Conservation (phyloP, 805 yeast species). For the Metschnikowia picachoensis region DNA sequence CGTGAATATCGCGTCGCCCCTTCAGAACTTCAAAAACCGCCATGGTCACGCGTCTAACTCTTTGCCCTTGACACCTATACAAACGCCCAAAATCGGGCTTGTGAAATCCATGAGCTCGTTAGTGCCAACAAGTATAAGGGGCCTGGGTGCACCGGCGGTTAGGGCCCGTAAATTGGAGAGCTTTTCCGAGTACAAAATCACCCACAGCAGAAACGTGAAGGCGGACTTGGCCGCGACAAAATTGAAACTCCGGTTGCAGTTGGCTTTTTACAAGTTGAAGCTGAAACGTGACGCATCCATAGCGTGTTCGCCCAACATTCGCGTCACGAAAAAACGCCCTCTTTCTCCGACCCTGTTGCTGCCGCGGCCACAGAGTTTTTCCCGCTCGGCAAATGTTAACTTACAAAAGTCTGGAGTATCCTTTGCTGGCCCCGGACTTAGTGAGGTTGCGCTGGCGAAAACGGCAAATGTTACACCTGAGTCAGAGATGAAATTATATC, state of each 20-base stretch:
- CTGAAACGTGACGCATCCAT: conserved; percentile 13
- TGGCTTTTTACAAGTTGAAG: conserved; percentile 40
- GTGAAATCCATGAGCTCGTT: conserved; percentile 16
- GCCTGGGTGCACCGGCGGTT: neutral
- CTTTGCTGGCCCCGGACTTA: conserved; percentile 11
- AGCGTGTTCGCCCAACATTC: conserved; percentile 15
- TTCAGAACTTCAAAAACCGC: conserved; percentile 8
- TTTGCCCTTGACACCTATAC: conserved; percentile 18
- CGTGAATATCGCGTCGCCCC: conserved; percentile 24
- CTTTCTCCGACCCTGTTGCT: conserved; percentile 2
- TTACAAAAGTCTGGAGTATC: conserved; percentile 9
- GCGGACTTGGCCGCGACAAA: conserved; percentile 43
- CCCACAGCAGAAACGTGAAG: conserved; percentile 23
- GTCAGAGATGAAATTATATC: conserved; percentile 30
- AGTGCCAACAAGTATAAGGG: conserved; percentile 6
- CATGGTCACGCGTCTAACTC: conserved; percentile 1
- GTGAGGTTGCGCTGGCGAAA: conserved; percentile 20
- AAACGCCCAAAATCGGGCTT: conserved; percentile 15
- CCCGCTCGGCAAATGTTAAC: conserved; percentile 15
- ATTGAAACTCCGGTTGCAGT: conserved; percentile 39
- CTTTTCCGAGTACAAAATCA: conserved; percentile 26
- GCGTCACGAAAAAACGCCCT: conserved; percentile 9
- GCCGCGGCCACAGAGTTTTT: conserved; percentile 5
- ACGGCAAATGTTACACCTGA: neutral
- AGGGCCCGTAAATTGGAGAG: conserved; percentile 16